phyloP scores from a whole-genome alignment of 352 stramenopile genomes.

The Pythium aristosporum region DNA sequence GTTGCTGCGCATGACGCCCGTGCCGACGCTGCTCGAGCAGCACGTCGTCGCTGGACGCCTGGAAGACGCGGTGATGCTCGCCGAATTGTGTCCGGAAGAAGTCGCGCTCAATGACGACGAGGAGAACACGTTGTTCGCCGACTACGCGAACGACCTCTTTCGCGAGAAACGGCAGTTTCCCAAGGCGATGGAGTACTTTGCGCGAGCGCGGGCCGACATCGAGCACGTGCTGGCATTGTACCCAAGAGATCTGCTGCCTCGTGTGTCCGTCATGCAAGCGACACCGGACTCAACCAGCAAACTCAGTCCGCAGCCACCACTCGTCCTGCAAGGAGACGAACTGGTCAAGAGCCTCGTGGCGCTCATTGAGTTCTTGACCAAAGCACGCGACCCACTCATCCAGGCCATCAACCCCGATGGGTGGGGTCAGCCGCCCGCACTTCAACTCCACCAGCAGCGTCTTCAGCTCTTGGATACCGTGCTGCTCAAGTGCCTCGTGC shows the following conservation, averaged over 20 bases:
- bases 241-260: conserved; percentile 67
- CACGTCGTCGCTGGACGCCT: conserved; percentile 36
- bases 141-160: conserved; percentile 68
- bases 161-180: conserved; percentile 29
- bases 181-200: conserved; percentile 65
- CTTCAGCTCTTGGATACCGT: conserved; percentile 78
- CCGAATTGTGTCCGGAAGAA: conserved; percentile 67
- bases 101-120: conserved; percentile 55
- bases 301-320: not conserved
- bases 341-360: conserved; percentile 54
- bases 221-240: conserved; percentile 70
- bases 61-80: conserved; percentile 64
- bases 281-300: not conserved
- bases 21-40: conserved; percentile 52
- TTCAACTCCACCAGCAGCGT: conserved; percentile 13
- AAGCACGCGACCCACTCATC: conserved; percentile 31
- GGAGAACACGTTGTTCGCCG: conserved; percentile 45
- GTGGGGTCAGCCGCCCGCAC: conserved; percentile 8
- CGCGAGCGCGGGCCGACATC: conserved; percentile 43
- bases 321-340: conserved; percentile 39
- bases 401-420: not conserved
- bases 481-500: conserved; percentile 77
- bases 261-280: conserved; percentile 27
- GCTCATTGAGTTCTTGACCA: conserved; percentile 50
- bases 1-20: conserved; percentile 49